Evolutionary conservation across 768 basidiomycete species (phyloP).

Genomic region (Mycena vulgaris): DNA sequence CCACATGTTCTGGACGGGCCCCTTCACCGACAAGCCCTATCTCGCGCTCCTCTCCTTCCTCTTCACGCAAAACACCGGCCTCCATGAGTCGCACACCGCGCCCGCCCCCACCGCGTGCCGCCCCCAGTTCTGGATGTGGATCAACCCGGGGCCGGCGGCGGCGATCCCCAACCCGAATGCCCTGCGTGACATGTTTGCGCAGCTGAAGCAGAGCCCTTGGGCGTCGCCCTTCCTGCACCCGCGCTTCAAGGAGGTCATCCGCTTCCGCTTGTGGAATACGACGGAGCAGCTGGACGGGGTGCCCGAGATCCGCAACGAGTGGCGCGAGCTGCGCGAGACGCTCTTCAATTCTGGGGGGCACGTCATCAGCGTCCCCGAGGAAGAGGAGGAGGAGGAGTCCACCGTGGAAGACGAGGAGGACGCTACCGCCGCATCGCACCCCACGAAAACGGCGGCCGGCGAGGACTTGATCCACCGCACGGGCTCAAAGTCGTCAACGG

Average conservation of each 20-base stretch:
- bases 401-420: conserved; percentile 59
- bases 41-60: conserved; percentile 93
- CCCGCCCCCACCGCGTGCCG: conserved; percentile 72
- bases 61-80: conserved; percentile 91
- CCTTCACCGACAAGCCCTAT: conserved; percentile 98
- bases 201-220: conserved; percentile 89
- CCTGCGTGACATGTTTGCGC: conserved; percentile 84
- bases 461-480: conserved; percentile 79
- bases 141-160: conserved; percentile 94
- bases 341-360: conserved; percentile 93
- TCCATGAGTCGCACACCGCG: conserved; percentile 69
- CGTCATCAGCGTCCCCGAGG: conserved; percentile 72
- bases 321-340: conserved; percentile 79
- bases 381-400: conserved; percentile 49
- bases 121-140: conserved; percentile 96
- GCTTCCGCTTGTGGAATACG: conserved; percentile 97
- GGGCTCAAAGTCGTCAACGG: conserved; percentile 88
- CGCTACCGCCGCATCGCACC: conserved; percentile 63
- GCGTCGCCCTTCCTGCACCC: conserved; percentile 92
- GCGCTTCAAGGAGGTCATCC: conserved; percentile 89
- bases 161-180: conserved; percentile 86
- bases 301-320: conserved; percentile 89
- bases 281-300: conserved; percentile 94
- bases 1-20: conserved; percentile 98
- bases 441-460: conserved; percentile 55